Evolutionary conservation across 1,139 yeast genomes (phyloP).

Genomic region (Arxiozyma slooffiae): DNA sequence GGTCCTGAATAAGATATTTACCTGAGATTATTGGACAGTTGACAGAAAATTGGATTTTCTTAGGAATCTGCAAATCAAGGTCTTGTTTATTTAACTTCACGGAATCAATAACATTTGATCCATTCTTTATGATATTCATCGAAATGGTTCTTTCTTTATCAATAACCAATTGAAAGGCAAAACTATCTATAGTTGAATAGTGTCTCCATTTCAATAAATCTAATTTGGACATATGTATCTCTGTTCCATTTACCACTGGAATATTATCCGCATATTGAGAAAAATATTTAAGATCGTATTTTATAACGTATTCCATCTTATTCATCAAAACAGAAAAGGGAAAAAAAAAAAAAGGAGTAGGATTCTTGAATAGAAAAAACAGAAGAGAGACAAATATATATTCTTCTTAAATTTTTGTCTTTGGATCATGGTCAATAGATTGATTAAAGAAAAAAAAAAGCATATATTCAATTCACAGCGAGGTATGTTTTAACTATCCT

Average conservation of each 20-base stretch:
- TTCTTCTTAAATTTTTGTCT: background rate
- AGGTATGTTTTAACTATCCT: background rate
- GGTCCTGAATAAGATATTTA: conserved; percentile 14
- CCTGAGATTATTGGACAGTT: conserved; percentile 22
- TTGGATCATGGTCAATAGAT: background rate
- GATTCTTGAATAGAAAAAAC: too few relatives aligned
- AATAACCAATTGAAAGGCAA: background rate
- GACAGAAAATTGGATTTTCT: conserved; percentile 18
- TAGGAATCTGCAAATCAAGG: background rate
- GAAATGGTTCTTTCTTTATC: background rate
- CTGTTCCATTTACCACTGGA: background rate
- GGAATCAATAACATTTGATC: background rate
- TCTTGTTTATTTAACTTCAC: background rate
- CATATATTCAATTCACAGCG: background rate
- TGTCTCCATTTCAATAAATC: conserved; percentile 4
- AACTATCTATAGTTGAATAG: background rate
- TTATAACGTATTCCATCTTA: background rate
- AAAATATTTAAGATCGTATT: background rate
- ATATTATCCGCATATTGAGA: background rate
- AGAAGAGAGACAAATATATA: background rate
- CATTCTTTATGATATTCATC: background rate
- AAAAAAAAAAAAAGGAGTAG: too few relatives aligned
- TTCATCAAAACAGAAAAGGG: background rate
- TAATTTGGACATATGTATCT: background rate
- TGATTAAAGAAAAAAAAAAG: background rate